These are phyloP conservation scores for Diutina siamensis DNA, from an alignment of 1,139 yeast genomes.

Conservation along the genomic window DNA sequence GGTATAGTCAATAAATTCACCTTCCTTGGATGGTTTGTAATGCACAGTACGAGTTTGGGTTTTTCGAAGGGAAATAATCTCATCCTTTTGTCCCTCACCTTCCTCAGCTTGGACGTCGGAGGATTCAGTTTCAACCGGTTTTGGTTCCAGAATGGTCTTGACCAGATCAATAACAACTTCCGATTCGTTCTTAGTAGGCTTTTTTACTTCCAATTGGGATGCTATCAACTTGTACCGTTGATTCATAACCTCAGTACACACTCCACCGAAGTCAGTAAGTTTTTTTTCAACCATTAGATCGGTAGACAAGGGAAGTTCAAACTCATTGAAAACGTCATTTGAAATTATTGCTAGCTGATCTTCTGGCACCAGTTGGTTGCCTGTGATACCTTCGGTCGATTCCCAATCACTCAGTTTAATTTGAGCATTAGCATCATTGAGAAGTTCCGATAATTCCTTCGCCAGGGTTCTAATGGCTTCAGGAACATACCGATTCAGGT, in stretches of 20 bases:
- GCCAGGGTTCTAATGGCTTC: conserved; percentile 50
- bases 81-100: neutral
- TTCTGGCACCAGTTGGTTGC: neutral
- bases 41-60: too few species aligned
- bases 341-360: neutral
- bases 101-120: neutral
- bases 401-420: neutral
- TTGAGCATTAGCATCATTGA: neutral
- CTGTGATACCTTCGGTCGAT: neutral
- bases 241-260: neutral
- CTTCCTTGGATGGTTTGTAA: neutral
- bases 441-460: conserved; percentile 40
- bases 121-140: neutral
- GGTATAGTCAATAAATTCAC: neutral
- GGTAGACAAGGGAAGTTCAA: neutral
- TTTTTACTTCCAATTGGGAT: neutral
- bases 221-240: neutral
- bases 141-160: neutral
- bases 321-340: neutral
- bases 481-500: conserved; percentile 37
- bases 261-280: neutral
- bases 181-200: neutral
- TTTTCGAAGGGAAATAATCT: neutral
- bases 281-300: neutral
- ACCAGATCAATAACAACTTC: neutral